phyloP scores from a whole-genome alignment of 75 land plant species.

The Pinus albicaulis region DNA sequence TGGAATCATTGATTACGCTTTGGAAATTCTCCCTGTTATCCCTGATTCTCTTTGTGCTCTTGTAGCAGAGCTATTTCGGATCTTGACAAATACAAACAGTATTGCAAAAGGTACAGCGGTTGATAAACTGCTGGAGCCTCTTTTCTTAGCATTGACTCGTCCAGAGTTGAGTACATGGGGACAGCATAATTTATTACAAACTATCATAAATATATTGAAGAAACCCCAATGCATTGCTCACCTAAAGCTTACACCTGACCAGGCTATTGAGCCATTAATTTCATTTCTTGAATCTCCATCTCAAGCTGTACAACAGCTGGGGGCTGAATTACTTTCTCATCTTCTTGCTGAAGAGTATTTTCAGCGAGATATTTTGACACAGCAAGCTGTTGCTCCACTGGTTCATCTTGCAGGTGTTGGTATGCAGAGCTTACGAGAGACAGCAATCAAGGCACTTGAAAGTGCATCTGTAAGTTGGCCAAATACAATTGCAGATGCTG shows the following conservation, averaged over 20 bases:
- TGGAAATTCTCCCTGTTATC: slow-evolving; percentile 24
- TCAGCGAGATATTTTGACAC: slow-evolving; percentile 36
- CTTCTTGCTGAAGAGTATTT: slow-evolving; percentile 36
- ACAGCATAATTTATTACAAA: slow-evolving; percentile 47
- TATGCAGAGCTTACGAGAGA: slow-evolving; percentile 37
- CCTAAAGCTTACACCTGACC: slow-evolving; percentile 23
- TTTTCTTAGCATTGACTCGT: slow-evolving; percentile 31
- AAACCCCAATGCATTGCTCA: slow-evolving; percentile 31
- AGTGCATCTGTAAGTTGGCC: slow-evolving; percentile 51
- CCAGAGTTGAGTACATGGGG: slow-evolving; percentile 48
- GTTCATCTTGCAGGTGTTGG: slow-evolving; percentile 38
- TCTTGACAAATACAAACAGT: slow-evolving; percentile 43
- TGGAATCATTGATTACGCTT: slow-evolving; percentile 39
- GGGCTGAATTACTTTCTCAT: slow-evolving; percentile 40
- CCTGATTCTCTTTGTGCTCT: slow-evolving; percentile 44
- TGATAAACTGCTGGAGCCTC: slow-evolving; percentile 33
- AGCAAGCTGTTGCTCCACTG: slow-evolving; percentile 37
- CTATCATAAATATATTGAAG: slow-evolving; percentile 40
- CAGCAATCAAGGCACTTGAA: slow-evolving; percentile 41
- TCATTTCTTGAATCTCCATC: slow-evolving; percentile 41
- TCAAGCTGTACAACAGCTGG: slow-evolving; percentile 44
- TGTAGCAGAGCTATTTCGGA: slow-evolving; percentile 34
- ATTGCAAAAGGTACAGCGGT: slow-evolving; percentile 35
- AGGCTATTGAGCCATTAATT: slow-evolving; percentile 44
- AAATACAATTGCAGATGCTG: slow-evolving; percentile 49